Percentiles rank a stretch among this genome's conserved stretches.
These are phyloP conservation scores for Cercospora sp. DNA, from an alignment of 2,329 filamentous ascomycete genomes.

Conservation along the genomic window DNA sequence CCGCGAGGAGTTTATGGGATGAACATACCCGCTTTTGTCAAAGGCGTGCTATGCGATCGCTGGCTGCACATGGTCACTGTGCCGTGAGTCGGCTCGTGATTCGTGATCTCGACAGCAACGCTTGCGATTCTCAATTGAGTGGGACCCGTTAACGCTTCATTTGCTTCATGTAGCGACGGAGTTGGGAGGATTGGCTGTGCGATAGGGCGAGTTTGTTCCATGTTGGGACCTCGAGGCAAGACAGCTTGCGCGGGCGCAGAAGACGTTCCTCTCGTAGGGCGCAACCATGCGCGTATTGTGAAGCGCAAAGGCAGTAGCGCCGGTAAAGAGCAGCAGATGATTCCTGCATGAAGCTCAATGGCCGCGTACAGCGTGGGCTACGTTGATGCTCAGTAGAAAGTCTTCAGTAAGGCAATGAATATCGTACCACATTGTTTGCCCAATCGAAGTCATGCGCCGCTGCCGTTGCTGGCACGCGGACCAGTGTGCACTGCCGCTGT, in stretches of 20 bases:
- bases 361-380: conserved; percentile 10
- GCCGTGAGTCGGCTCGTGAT: not conserved
- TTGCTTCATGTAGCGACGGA: conserved; percentile 1
- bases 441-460: conserved; percentile 14
- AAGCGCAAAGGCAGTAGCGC: conserved; percentile 13
- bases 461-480: not conserved
- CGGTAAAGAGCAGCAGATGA: conserved; percentile 15
- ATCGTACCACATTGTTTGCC: not conserved
- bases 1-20: not conserved
- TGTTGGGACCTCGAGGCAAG: not conserved
- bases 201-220: not conserved
- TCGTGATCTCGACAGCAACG: not conserved
- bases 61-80: not conserved
- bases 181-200: conserved; percentile 8
- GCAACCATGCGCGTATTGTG: conserved; percentile 1
- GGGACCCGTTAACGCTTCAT: not conserved
- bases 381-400: not conserved
- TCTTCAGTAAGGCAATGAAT: not conserved
- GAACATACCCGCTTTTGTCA: not conserved
- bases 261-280: not conserved
- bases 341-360: conserved; percentile 2
- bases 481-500: not conserved
- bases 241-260: not conserved
- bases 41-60: not conserved
- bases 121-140: not conserved